Evolutionary conservation across 257 asterid species (phyloP), one percentile per base, ranked within the genome.

Genomic region (Dorcoceras hygrometricum): DNA sequence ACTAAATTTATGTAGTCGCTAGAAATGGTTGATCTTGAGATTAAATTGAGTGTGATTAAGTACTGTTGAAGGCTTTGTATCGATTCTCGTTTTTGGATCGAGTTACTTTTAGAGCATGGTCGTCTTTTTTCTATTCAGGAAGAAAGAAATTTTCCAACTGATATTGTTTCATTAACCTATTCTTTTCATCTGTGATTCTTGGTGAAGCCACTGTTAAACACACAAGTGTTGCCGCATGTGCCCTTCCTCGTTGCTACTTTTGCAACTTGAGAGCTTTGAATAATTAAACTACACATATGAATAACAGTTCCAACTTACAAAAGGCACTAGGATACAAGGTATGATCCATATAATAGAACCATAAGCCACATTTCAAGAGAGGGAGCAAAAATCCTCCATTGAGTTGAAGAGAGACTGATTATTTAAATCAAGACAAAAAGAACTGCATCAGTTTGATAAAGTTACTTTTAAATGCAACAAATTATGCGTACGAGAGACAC

Each of bases 11-110:
- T 67, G 54, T 68, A 77, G 88, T 87, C 81, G 75, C 74, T 76
- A 73, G 80, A 78, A 66, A 77, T 74, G 75, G 87, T 73, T 62
- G 86, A 74, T 79, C 69, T 27, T 71, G 53, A 73, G 67, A 62
- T 70, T 43, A 50, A 58, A 66, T 59, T 68, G 77, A 71, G 65
- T 59, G 77, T 64, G 75, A 66, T 63, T 73, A 62, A 73, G 77
- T 75, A 36, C 62, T 50, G 56, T 58, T 72, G 63, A 78, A 57
- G 73, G 74, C 69, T 79, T 66, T 79, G 84, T 82, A 67, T 83
- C 62, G 65, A 65, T 65, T 66, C 64, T 73, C 60, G 43, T 64
- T 62, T 46, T 71, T 10, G 65, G 66, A 57, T 76, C 73, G 48
- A 50, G 67, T 60, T 61, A 14, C 20, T 71, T 20, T 64, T 14